Evolutionary conservation across 2,329 filamentous ascomycete species (phyloP), one percentile per base, ranked within the genome.

Genomic region (Knufia petricola): DNA sequence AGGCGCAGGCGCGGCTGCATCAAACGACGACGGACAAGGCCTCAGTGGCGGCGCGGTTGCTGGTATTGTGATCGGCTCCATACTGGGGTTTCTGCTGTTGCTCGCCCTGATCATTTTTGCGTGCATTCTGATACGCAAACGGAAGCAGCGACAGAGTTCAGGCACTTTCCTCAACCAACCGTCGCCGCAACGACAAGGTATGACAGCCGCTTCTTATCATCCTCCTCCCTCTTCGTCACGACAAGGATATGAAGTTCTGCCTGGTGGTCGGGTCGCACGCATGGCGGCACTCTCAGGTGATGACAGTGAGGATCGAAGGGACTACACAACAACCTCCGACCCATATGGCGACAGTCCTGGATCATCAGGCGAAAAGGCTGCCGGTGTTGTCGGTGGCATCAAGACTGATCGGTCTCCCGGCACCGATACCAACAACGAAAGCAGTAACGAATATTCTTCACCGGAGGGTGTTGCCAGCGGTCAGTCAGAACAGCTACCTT

Each of bases 401-500:
- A 84, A 86, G 64, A 81, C 88, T 53, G 82, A 84, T 52, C 89
- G 86, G n/a, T 96, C 92, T 3, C 74, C 96, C 1, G 95, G 89
- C 0, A 95, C 87, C 63, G 80, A 77, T 55, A 94, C 88, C 2
- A 79, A 67, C 54, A 82, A 82, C 50, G 82, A 85, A 10, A 82
- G 82, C 48, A 88, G 78, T 63, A 82, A 74, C 21, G 83, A 82
- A 46, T 82, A 86, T 66, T 95, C 89, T 2, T 95, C 89, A 2
- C 87, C 87, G 0, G 85, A 85, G 59, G 88, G 84, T 21, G 69
- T 90, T 52, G 79, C 82, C 20, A 95, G 88, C 59, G 87, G 90
- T 51, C 88, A 95, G 64, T 96, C 90, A 0, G 92, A 98, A 67
- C 92, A 96, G 65, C 71, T 98, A 47, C 83, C 86, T 3, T 95